phyloP scores from a whole-genome alignment of 2,329 filamentous ascomycete species.

The Microcyclospora pomicola region DNA sequence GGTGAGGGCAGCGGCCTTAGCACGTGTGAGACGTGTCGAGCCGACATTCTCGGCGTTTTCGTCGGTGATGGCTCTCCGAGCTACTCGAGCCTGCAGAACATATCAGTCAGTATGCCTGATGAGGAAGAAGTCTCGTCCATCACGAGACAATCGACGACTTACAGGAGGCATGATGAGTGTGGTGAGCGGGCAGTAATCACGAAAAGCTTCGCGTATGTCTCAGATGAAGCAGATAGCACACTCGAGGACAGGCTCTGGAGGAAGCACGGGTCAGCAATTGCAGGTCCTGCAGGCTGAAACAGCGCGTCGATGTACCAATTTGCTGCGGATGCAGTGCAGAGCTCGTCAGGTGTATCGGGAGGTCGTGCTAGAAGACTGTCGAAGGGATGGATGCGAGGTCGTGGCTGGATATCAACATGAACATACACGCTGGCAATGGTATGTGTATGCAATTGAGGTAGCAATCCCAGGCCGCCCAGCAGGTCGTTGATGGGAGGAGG shows the following conservation, averaged over 20 bases:
- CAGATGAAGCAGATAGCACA: too few relatives aligned
- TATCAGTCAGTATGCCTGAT: conserved; percentile 27
- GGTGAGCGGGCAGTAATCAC: conserved; percentile 1
- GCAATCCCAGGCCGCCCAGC: too few relatives aligned
- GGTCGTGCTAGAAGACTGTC: conserved; percentile 11
- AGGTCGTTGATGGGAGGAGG: conserved; percentile 7
- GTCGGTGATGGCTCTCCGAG: conserved; percentile 65
- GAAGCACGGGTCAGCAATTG: conserved; percentile 14
- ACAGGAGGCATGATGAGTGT: conserved; percentile 24
- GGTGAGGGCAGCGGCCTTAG: conserved; percentile 64
- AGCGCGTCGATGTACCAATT: conserved; percentile 6
- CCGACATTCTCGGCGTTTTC: conserved; percentile 71
- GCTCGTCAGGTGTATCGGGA: conserved; percentile 6
- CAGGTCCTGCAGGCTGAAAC: conserved; percentile 1
- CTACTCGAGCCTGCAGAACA: conserved; percentile 47
- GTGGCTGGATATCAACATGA: conserved; percentile 16
- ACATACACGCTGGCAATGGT: conserved; percentile 15
- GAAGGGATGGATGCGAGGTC: conserved; percentile 11
- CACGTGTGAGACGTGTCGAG: conserved; percentile 77
- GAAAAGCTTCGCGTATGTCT: neutral
- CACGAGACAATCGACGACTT: conserved; percentile 9
- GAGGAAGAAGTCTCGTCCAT: too few relatives aligned
- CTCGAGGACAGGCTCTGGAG: neutral
- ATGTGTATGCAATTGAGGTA: neutral
- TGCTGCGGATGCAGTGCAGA: conserved; percentile 4